These are phyloP conservation scores for Casuarina glauca DNA, from an alignment of 306 rosid genomes.

Conservation along the genomic window DNA sequence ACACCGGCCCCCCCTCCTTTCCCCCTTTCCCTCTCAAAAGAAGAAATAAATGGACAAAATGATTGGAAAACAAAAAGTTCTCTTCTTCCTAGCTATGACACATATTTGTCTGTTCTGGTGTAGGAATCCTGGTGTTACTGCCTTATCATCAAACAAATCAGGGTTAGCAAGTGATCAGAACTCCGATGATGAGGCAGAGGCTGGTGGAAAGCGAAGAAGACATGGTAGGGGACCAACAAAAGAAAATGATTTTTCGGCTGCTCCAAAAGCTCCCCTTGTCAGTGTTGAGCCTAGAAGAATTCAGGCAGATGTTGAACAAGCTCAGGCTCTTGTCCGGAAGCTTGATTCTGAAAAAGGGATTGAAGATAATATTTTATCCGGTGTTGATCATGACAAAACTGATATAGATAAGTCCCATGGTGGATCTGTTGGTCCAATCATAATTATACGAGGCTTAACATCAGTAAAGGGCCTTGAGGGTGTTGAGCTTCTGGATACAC, in stretches of 20 bases:
- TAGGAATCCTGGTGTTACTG: slow-evolving; percentile 80
- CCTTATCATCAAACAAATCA: slow-evolving; percentile 61
- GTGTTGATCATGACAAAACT: slow-evolving; percentile 63
- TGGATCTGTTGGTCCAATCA: slow-evolving; percentile 77
- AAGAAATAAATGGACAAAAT: neutral
- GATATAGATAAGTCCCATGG: slow-evolving; percentile 64
- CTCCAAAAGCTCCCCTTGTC: slow-evolving; percentile 81
- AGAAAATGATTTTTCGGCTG: slow-evolving; percentile 77
- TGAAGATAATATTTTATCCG: slow-evolving; percentile 72
- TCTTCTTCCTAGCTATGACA: slow-evolving; percentile 6
- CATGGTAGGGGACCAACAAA: slow-evolving; percentile 70
- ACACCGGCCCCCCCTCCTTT: too few species aligned
- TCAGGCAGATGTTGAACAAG: slow-evolving; percentile 79
- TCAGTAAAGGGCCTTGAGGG: slow-evolving; percentile 98
- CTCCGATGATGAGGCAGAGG: slow-evolving; percentile 88
- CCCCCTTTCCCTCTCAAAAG: neutral
- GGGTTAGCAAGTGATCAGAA: slow-evolving; percentile 80
- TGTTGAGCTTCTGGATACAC: slow-evolving; percentile 84
- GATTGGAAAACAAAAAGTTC: neutral
- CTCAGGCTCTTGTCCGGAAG: slow-evolving; percentile 80
- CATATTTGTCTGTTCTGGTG: slow-evolving; percentile 26
- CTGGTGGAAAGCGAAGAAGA: slow-evolving; percentile 65
- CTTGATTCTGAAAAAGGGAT: slow-evolving; percentile 88
- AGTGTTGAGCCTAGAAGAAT: slow-evolving; percentile 81
- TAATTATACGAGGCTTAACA: slow-evolving; percentile 79